Conservation (phyloP, 495 filamentous ascomycete genomes). For the Aspergillus avenaceus region DNA sequence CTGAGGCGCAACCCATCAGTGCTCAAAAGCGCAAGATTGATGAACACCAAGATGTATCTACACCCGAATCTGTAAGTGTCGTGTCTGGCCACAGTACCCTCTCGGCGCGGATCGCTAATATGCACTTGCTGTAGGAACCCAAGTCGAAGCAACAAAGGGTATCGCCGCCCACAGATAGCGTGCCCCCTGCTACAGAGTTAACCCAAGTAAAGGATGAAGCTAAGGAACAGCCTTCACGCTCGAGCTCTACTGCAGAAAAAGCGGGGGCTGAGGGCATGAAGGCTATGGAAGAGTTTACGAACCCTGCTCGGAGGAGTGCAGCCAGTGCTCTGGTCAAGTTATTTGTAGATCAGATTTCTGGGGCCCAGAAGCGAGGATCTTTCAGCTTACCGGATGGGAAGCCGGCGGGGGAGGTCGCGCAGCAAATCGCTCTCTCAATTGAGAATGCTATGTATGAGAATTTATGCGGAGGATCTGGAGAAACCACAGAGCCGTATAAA, state of each 20-base stretch:
- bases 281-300: constrained; percentile 40
- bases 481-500: constrained; percentile 51
- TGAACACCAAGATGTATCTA: constrained; percentile 27
- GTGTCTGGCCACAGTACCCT: not conserved
- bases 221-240: constrained; percentile 18
- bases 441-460: constrained; percentile 66
- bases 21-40: constrained; percentile 45
- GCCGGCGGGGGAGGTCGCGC: constrained; percentile 47
- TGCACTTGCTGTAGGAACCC: constrained; percentile 24
- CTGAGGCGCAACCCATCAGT: constrained; percentile 27
- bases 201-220: constrained; percentile 33
- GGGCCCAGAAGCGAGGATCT: constrained; percentile 44
- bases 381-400: constrained; percentile 52
- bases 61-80: constrained; percentile 30
- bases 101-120: not conserved
- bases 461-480: constrained; percentile 45
- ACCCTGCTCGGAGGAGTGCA: constrained; percentile 44
- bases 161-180: constrained; percentile 21
- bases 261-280: constrained; percentile 23
- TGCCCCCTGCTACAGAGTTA: constrained; percentile 12
- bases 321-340: constrained; percentile 49
- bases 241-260: constrained; percentile 22
- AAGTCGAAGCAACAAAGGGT: constrained; percentile 39
- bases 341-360: constrained; percentile 50
- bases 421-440: constrained; percentile 61